Conservation (phyloP, 768 basidiomycete species). For the Rickenella mellea region DNA sequence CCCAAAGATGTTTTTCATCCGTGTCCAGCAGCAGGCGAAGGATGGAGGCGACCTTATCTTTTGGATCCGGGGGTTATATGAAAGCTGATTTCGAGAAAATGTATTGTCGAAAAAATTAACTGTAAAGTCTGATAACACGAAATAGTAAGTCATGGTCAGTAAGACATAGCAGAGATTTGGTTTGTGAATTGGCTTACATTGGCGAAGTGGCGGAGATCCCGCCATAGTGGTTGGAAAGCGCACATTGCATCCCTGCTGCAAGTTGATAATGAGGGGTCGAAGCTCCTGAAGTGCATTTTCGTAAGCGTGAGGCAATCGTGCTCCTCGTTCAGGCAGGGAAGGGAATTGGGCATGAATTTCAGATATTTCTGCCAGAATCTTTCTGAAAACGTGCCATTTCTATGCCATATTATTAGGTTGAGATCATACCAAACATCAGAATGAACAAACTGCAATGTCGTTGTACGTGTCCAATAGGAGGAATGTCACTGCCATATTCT, state of each 20-base stretch:
- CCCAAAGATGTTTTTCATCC: no score
- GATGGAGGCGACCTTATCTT: no score
- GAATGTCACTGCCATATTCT: background rate
- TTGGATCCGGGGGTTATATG: no score
- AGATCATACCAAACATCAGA: no score
- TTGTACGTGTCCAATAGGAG: background rate
- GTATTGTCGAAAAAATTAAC: background rate
- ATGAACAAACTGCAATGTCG: background rate
- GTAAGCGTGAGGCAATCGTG: no score
- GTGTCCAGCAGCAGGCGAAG: no score
- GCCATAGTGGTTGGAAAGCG: background rate
- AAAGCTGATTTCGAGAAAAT: background rate
- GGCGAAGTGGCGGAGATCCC: background rate
- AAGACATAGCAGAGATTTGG: background rate
- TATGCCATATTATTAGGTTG: background rate
- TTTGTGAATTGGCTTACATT: background rate
- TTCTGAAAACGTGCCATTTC: background rate
- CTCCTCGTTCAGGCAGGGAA: no score
- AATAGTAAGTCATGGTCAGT: no score
- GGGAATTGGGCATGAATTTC: no score
- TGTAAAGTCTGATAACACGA: conserved; percentile 1
- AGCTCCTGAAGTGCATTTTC: background rate
- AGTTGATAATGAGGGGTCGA: background rate
- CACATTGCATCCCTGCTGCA: background rate
- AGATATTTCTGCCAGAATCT: no score